Evolutionary conservation across 2,329 filamentous ascomycete species (phyloP).

Genomic region (Ceratocystis variospora): DNA sequence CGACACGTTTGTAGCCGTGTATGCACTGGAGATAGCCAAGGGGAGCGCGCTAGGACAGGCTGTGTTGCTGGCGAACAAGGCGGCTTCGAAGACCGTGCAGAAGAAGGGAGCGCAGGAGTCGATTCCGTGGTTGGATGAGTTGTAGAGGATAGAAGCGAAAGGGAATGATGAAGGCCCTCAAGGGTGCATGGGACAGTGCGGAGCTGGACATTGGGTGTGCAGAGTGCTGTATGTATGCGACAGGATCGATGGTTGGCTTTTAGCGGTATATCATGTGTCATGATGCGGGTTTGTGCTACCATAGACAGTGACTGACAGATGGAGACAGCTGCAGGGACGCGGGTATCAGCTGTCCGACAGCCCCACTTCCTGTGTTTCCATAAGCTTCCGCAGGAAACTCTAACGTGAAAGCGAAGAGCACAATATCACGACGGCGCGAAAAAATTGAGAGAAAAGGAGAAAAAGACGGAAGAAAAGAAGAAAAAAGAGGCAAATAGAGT

Average conservation of each 20-base stretch:
- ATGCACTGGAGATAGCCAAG: constrained; percentile 31
- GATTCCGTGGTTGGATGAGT: constrained; percentile 19
- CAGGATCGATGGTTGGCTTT: not conserved
- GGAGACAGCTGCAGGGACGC: not conserved
- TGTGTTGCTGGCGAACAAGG: constrained; percentile 16
- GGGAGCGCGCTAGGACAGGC: constrained; percentile 12
- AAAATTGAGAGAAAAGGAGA: not conserved
- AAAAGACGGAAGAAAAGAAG: not conserved
- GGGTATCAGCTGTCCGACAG: not conserved
- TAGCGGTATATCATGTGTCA: not conserved
- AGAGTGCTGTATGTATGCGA: not conserved
- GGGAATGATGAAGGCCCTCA: not conserved
- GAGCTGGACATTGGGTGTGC: not conserved
- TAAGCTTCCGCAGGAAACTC: constrained; percentile 8
- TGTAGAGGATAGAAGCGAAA: not conserved
- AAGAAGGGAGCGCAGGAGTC: constrained; percentile 18
- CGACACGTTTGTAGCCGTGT: constrained; percentile 60
- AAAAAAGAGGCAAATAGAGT: not conserved
- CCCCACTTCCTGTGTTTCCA: constrained; percentile 12
- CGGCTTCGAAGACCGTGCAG: constrained; percentile 18
- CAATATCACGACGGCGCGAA: not conserved
- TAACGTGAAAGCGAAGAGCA: constrained; percentile 1
- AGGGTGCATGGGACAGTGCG: not conserved
- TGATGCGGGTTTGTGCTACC: not conserved
- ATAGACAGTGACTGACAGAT: not conserved